Evolutionary conservation across 805 yeast species (phyloP).

Genomic region (Torulaspora quercuum): DNA sequence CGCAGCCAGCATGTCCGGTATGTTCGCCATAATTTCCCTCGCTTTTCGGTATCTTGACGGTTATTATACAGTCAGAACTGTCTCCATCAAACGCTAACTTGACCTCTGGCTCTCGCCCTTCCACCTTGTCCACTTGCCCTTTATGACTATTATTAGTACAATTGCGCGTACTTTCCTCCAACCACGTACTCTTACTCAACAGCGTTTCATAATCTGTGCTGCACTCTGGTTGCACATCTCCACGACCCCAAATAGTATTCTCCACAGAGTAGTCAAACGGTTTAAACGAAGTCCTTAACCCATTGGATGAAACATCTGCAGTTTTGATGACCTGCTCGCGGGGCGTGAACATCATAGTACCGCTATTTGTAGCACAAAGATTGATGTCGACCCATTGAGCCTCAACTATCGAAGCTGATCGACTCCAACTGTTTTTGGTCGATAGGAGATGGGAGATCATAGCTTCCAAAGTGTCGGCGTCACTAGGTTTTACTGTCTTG

Average conservation of each 20-base stretch:
- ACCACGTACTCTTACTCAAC: slow-evolving; percentile 1
- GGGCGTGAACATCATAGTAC: slow-evolving; percentile 25
- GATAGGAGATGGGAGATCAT: slow-evolving; percentile 23
- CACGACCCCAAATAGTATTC: not conserved
- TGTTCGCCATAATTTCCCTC: not conserved
- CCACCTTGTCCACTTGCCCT: not conserved
- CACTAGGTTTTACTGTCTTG: slow-evolving; percentile 26
- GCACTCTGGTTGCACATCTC: not conserved
- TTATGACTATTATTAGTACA: not conserved
- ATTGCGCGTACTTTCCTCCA: slow-evolving; percentile 1
- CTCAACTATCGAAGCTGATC: slow-evolving; percentile 5
- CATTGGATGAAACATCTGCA: slow-evolving; percentile 31
- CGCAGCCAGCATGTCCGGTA: not conserved
- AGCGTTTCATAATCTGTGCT: not conserved
- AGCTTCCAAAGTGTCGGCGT: slow-evolving; percentile 30
- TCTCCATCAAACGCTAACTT: not conserved
- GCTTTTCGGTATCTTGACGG: slow-evolving; percentile 5
- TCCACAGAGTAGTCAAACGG: too few species aligned
- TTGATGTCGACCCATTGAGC: slow-evolving; percentile 25
- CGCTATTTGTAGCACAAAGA: slow-evolving; percentile 13
- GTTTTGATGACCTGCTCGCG: slow-evolving; percentile 31
- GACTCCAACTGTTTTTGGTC: slow-evolving; percentile 1
- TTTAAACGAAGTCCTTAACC: slow-evolving; percentile 26
- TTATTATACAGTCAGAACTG: not conserved
- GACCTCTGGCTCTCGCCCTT: not conserved